Evolutionary conservation across 164 flowering plant genomes (phyloP).

Genomic region (Cinnamomum chago): DNA sequence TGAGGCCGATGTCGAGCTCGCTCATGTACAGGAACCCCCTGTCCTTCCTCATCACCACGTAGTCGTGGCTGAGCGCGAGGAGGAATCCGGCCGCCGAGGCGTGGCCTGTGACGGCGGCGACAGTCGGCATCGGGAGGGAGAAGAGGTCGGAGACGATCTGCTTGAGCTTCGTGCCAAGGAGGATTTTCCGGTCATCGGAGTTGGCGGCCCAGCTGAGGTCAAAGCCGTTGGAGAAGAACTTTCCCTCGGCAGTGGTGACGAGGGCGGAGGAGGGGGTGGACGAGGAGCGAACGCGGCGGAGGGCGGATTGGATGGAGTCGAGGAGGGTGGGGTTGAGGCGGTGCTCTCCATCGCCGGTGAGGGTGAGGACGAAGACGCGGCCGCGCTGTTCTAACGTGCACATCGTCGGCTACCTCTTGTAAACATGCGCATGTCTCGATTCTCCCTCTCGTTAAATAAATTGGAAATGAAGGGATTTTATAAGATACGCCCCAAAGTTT

Average conservation of each 20-base stretch:
- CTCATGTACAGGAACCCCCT: conserved; percentile 80
- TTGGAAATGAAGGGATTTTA: too few relatives aligned
- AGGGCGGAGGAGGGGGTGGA: conserved; percentile 47
- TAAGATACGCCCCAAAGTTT: too few relatives aligned
- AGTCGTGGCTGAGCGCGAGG: conserved; percentile 71
- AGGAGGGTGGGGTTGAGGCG: conserved; percentile 25
- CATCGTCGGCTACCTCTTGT: not conserved
- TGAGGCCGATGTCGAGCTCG: conserved; percentile 60
- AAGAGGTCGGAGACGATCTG: conserved; percentile 44
- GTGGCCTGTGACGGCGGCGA: conserved; percentile 85
- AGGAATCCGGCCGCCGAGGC: conserved; percentile 73
- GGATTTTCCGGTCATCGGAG: conserved; percentile 14
- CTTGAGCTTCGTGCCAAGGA: conserved; percentile 20
- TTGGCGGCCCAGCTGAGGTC: conserved; percentile 59
- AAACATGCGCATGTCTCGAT: too few relatives aligned
- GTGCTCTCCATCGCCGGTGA: conserved; percentile 26
- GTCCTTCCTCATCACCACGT: conserved; percentile 63
- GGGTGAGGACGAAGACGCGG: conserved; percentile 30
- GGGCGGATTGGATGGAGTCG: conserved; percentile 32
- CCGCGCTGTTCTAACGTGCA: conserved; percentile 26
- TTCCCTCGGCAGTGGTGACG: conserved; percentile 68
- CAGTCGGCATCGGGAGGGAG: conserved; percentile 77
- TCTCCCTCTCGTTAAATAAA: too few relatives aligned
- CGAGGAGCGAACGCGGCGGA: conserved; percentile 31
- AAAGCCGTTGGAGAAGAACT: conserved; percentile 84